Percentiles rank a stretch among this genome's conserved stretches.
phyloP scores from a whole-genome alignment of 2,329 filamentous ascomycete species.

The Periglandula ipomoeae region DNA sequence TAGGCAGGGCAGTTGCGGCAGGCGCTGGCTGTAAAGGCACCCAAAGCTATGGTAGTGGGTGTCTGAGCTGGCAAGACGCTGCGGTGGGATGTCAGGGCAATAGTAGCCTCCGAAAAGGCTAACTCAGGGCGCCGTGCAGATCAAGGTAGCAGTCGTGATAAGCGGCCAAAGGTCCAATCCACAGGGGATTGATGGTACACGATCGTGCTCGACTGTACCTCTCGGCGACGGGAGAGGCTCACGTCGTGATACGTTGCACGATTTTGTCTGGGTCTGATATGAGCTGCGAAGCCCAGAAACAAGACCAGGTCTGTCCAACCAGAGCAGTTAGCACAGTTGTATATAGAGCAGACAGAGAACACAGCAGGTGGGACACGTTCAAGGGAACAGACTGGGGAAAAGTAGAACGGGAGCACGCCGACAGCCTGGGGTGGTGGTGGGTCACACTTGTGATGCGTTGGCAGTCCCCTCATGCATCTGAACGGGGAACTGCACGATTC shows the following conservation, averaged over 20 bases:
- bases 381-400: not conserved
- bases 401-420: slow-evolving; percentile 9
- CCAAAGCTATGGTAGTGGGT: slow-evolving; percentile 50
- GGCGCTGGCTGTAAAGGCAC: slow-evolving; percentile 35
- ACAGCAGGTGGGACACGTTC: slow-evolving; percentile 9
- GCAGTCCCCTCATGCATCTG: slow-evolving; percentile 38
- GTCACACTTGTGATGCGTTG: slow-evolving; percentile 29
- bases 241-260: slow-evolving; percentile 2
- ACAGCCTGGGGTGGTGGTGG: slow-evolving; percentile 19
- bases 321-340: slow-evolving; percentile 25
- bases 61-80: slow-evolving; percentile 49
- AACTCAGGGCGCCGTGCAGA: slow-evolving; percentile 50
- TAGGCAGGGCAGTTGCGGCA: slow-evolving; percentile 31
- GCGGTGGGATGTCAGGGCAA: slow-evolving; percentile 23
- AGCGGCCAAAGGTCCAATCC: not conserved
- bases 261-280: slow-evolving; percentile 15
- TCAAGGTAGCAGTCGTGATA: slow-evolving; percentile 31
- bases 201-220: not conserved
- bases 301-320: slow-evolving; percentile 24
- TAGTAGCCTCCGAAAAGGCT: slow-evolving; percentile 36
- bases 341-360: slow-evolving; percentile 19
- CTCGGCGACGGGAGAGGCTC: slow-evolving; percentile 1
- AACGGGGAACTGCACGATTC: slow-evolving; percentile 40
- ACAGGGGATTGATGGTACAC: not conserved
- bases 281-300: slow-evolving; percentile 12